A percentile compares a stretch with the other conserved stretches of the same genome.
phyloP scores from a whole-genome alignment of 2,329 filamentous ascomycete species.

The Colletotrichum truncatum region DNA sequence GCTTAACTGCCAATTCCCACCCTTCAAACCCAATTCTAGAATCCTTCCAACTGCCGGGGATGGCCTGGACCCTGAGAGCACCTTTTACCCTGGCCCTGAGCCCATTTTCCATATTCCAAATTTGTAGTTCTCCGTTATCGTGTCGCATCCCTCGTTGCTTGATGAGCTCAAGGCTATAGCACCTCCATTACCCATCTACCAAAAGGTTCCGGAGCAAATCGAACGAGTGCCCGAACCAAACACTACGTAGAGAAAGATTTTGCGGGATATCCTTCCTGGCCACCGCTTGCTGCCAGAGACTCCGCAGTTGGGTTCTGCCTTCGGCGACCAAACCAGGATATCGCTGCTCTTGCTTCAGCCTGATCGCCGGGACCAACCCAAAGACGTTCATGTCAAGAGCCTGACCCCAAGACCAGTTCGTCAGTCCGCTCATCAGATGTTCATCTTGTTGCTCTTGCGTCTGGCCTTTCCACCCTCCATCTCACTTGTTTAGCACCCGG shows the following conservation, averaged over 20 bases:
- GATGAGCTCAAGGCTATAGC: not conserved
- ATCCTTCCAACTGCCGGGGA: constrained; percentile 14
- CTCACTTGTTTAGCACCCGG: not conserved
- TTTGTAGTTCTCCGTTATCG: constrained; percentile 11
- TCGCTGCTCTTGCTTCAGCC: constrained; percentile 12
- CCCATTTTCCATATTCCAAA: constrained; percentile 4
- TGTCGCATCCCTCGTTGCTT: not conserved
- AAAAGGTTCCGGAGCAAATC: not conserved
- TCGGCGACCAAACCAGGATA: constrained; percentile 9
- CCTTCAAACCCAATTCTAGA: not conserved
- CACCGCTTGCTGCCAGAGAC: constrained; percentile 12
- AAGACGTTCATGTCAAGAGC: constrained; percentile 3
- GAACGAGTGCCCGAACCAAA: not conserved
- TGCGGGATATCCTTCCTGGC: not conserved
- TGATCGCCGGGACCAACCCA: constrained; percentile 24
- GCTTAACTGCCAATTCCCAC: not conserved
- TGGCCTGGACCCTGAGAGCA: not conserved
- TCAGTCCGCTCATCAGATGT: not conserved
- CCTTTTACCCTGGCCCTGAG: not conserved
- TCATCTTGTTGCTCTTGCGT: not conserved
- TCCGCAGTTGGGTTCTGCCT: constrained; percentile 17
- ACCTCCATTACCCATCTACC: not conserved
- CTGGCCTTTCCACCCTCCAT: not conserved
- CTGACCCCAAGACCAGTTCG: constrained; percentile 1
- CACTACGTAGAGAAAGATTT: not conserved